Conservation (phyloP, 805 yeast genomes). For the Wickerhamomyces kurtzmanii region DNA sequence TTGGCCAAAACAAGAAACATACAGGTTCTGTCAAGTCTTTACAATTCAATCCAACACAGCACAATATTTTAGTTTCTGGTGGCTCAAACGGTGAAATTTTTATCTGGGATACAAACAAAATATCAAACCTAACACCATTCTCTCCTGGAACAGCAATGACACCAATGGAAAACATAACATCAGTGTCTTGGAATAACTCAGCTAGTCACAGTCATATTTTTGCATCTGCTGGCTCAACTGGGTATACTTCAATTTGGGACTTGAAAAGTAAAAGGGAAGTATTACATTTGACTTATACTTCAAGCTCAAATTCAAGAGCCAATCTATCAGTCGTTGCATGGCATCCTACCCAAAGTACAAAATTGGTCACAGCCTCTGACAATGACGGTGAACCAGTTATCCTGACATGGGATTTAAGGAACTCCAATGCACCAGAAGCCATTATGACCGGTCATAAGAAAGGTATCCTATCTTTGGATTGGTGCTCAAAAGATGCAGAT, state of each 20-base stretch:
- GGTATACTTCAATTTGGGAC: slow-evolving; percentile 92
- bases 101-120: slow-evolving; percentile 78
- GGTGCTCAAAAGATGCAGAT: slow-evolving; percentile 80
- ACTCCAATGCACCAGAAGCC: slow-evolving; percentile 82
- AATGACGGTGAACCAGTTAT: slow-evolving; percentile 73
- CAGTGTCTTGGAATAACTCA: slow-evolving; percentile 82
- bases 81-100: slow-evolving; percentile 84
- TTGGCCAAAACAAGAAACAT: slow-evolving; percentile 49
- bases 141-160: slow-evolving; percentile 74
- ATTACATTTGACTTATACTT: slow-evolving; percentile 67
- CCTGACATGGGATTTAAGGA: slow-evolving; percentile 89
- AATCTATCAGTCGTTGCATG: slow-evolving; percentile 79
- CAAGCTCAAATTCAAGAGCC: slow-evolving; percentile 41
- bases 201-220: slow-evolving; percentile 80
- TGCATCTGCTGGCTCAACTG: slow-evolving; percentile 81
- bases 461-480: slow-evolving; percentile 85
- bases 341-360: slow-evolving; percentile 89
- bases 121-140: slow-evolving; percentile 35
- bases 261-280: slow-evolving; percentile 82
- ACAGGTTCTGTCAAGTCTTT: slow-evolving; percentile 62
- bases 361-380: slow-evolving; percentile 79
- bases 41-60: slow-evolving; percentile 68
- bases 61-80: slow-evolving; percentile 71
- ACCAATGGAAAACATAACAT: slow-evolving; percentile 70
- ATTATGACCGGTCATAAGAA: slow-evolving; percentile 72